Percentiles rank a stretch among this genome's conserved stretches.
Evolutionary conservation across 306 rosid genomes (phyloP).

Genomic region (Acacia crassicarpa): DNA sequence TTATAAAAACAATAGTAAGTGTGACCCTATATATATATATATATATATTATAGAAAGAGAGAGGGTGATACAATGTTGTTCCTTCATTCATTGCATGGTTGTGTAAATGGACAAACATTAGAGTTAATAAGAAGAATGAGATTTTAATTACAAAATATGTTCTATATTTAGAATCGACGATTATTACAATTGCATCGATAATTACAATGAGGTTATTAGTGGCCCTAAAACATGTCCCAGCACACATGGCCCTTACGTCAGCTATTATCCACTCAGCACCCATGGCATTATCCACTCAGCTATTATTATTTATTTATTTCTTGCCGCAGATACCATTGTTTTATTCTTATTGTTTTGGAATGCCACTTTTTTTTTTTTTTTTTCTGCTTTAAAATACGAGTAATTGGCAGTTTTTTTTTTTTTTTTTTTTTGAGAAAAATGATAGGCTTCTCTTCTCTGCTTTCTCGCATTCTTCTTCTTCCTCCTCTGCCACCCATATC

Average conservation of each 20-base stretch:
- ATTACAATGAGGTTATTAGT: not conserved
- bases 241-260: conserved; percentile 43
- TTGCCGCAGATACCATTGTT: not conserved
- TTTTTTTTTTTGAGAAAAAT: not conserved
- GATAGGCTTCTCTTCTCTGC: conserved; percentile 35
- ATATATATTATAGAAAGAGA: no score
- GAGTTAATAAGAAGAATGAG: not conserved
- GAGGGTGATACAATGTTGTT: not conserved
- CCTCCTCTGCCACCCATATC: conserved; percentile 64
- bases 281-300: conserved; percentile 29
- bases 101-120: not conserved
- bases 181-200: not conserved
- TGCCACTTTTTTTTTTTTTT: not conserved
- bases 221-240: not conserved
- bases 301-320: not conserved
- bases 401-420: not conserved
- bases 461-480: conserved; percentile 24
- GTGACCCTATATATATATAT: no score
- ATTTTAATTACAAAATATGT: not conserved
- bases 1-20: no score
- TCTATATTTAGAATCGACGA: no score
- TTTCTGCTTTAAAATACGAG: not conserved
- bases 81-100: not conserved
- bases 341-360: not conserved
- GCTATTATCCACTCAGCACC: conserved; percentile 52